A percentile compares a stretch with the other conserved stretches of the same genome.
These are phyloP conservation scores for Grosmannia huntii DNA, from an alignment of 2,329 filamentous ascomycete genomes.

Conservation along the genomic window DNA sequence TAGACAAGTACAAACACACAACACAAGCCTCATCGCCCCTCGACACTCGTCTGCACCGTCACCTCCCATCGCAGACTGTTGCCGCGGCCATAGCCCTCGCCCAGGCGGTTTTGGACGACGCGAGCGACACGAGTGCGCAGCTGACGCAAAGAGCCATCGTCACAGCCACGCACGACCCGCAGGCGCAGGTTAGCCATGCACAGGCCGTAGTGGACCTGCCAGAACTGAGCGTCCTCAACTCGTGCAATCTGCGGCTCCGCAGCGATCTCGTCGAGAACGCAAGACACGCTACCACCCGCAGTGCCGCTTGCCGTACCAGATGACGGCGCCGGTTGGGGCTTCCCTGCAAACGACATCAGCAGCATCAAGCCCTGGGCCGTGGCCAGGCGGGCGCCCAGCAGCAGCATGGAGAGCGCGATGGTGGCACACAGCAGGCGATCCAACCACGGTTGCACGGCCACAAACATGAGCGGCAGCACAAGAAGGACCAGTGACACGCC, in stretches of 20 bases:
- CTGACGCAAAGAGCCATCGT: conserved; percentile 60
- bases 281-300: conserved; percentile 16
- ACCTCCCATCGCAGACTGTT: conserved; percentile 84
- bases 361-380: conserved; percentile 85
- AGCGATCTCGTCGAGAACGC: conserved; percentile 76
- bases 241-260: conserved; percentile 61
- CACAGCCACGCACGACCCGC: conserved; percentile 49
- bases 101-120: conserved; percentile 72
- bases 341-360: conserved; percentile 69
- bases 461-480: conserved; percentile 68
- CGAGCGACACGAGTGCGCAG: conserved; percentile 64
- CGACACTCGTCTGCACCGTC: conserved; percentile 59
- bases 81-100: conserved; percentile 74
- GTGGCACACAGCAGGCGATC: conserved; percentile 70
- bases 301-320: not conserved
- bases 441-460: conserved; percentile 70
- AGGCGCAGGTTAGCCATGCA: conserved; percentile 93
- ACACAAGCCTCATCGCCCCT: conserved; percentile 12
- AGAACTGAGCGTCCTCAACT: conserved; percentile 88
- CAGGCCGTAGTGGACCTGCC: conserved; percentile 95
- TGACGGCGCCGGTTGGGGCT: not conserved
- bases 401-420: conserved; percentile 81
- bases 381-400: conserved; percentile 70
- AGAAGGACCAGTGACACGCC: conserved; percentile 66
- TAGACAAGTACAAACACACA: not conserved